Conservation (phyloP, 2,329 filamentous ascomycete genomes). For the Colletotrichum destructivum region DNA sequence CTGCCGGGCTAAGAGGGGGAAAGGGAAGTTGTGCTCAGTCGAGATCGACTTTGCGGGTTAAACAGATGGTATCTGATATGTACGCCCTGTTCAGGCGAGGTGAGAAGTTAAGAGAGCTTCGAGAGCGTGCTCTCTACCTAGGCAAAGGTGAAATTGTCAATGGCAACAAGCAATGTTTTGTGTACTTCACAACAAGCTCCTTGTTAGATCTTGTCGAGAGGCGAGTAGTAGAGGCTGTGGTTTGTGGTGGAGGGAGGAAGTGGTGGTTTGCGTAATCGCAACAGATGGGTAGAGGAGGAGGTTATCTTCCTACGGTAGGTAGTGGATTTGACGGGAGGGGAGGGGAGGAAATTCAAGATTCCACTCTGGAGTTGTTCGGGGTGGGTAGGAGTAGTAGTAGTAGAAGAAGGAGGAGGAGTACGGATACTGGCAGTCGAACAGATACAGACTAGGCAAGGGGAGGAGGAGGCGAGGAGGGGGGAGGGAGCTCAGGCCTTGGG, state of each 20-base stretch:
- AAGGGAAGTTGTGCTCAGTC: constrained; percentile 64
- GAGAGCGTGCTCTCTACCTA: constrained; percentile 40
- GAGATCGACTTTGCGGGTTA: constrained; percentile 56
- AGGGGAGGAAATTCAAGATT: constrained; percentile 43
- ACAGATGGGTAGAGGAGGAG: constrained; percentile 34
- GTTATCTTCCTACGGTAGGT: constrained; percentile 39
- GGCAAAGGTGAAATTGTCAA: constrained; percentile 42
- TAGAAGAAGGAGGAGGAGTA: constrained; percentile 25
- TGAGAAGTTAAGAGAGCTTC: constrained; percentile 35
- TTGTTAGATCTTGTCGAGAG: constrained; percentile 21
- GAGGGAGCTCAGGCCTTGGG: constrained; percentile 35
- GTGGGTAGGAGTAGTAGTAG: constrained; percentile 40
- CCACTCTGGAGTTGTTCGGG: constrained; percentile 39
- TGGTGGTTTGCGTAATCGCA: constrained; percentile 14
- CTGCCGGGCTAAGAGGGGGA: constrained; percentile 75
- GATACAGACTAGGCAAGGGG: constrained; percentile 9
- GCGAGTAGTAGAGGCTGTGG: constrained; percentile 8
- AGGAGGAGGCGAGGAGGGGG: background rate
- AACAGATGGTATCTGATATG: constrained; percentile 37
- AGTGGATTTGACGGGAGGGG: constrained; percentile 40
- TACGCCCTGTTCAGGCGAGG: constrained; percentile 54
- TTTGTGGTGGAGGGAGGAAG: constrained; percentile 11
- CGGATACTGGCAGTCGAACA: constrained; percentile 17
- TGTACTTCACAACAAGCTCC: constrained; percentile 32
- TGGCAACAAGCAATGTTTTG: constrained; percentile 23